Base-by-base conservation (phyloP, 169 alveolate genomes). In the Neospora caninum region DNA sequence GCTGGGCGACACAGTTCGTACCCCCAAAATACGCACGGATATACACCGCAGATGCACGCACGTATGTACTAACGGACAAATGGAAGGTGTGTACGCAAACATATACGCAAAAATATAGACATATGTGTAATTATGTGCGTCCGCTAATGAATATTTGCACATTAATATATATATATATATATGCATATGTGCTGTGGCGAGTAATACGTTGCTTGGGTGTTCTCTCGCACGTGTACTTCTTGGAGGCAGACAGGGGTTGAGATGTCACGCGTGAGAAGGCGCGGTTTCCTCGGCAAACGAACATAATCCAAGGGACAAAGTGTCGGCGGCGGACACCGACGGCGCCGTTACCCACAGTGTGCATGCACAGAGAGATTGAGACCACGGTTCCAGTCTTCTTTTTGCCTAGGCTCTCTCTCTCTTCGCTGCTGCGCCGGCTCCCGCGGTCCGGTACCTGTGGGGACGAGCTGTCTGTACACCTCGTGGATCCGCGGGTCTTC, bases 391-490 rank as follows among this genome's bases (percentile, higher is more conserved):
- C 58, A 49, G 58, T 4, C 13, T 4, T 49, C 58, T 49, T 49
- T 13, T 13, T 49, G 58, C 13, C 13, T 49, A n/a, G n/a, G n/a
- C 58, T 49, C 58, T 13, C 22, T 49, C 4, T 49, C 58, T 49
- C 58, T 49, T 4, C 13, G 22, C 58, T 49, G 58, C 58, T 49
- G n/a, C n/a, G n/a, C n/a, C 13, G 58, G 4, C 22, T 13, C 58
- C 58, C 58, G 22, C 4, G 22, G 4, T 49, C 58, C 58, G 13
- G 13, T 91, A 45, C 93, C 93, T 31, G 93, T 70, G 31, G n/a
- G 53, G 7, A 91, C 93, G 39, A 91, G 88, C 45, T 82, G 88
- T 31, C 49, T 82, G 78, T 91, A 45, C 38, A 83, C 93, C 43
- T 20, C 38, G 34, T 39, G 39, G 67, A 91, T 73, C 31, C 43